Conservation (phyloP, 2,329 filamentous ascomycete species). For the Hypomyces perniciosus region DNA sequence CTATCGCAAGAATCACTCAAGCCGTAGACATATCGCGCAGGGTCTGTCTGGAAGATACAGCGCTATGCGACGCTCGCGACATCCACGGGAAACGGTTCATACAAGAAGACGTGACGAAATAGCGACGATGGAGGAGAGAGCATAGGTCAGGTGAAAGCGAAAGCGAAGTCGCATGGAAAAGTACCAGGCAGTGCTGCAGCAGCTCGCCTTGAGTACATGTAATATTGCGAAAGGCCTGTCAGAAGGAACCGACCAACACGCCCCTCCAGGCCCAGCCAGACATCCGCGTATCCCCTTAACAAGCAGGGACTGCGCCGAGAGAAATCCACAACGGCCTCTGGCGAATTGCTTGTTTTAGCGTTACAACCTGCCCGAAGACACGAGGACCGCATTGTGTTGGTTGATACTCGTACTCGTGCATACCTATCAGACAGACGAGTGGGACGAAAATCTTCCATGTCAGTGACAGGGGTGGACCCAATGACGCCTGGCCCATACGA, state of each 20-base stretch:
- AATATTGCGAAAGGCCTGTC: slow-evolving; percentile 1
- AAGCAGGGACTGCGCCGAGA: background rate
- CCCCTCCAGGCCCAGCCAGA: background rate
- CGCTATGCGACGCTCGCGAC: background rate
- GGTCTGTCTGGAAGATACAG: background rate
- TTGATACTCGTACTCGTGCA: background rate
- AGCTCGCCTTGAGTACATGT: too few species aligned
- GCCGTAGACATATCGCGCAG: background rate
- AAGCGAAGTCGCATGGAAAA: too few species aligned
- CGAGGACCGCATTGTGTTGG: background rate
- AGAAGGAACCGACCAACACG: slow-evolving; percentile 1
- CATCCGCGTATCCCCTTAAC: background rate
- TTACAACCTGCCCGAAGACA: background rate
- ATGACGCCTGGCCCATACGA: background rate
- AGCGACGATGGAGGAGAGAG: background rate
- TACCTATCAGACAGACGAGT: too few species aligned
- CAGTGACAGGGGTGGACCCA: too few species aligned
- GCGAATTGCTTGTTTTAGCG: background rate
- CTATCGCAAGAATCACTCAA: background rate
- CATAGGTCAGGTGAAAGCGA: background rate
- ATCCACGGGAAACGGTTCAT: background rate
- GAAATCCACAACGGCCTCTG: background rate
- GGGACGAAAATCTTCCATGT: too few species aligned
- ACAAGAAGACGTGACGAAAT: background rate
- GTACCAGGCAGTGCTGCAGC: too few species aligned